Evolutionary conservation across 805 yeast species (phyloP).

Genomic region (Ogataea paraovalis): DNA sequence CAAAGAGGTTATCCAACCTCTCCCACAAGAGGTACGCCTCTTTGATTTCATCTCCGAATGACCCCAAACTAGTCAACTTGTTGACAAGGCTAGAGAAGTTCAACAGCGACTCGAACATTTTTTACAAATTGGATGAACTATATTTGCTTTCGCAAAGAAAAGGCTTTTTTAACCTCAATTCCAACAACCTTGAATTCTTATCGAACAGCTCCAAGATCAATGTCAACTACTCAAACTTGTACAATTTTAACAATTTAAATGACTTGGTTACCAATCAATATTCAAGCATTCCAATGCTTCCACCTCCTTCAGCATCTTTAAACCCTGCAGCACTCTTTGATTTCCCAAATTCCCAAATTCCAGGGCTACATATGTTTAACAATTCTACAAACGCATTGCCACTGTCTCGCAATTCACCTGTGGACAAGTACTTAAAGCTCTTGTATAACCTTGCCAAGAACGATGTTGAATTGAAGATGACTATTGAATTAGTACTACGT

Average conservation of each 20-base stretch:
- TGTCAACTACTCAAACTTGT: conserved; percentile 21
- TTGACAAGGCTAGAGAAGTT: conserved; percentile 28
- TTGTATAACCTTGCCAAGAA: conserved; percentile 29
- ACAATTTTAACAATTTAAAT: conserved; percentile 27
- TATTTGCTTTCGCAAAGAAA: conserved; percentile 30
- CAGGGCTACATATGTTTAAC: conserved; percentile 17
- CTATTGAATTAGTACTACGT: conserved; percentile 23
- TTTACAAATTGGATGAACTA: conserved; percentile 29
- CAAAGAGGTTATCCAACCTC: not conserved
- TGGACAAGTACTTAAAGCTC: conserved; percentile 25
- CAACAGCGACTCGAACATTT: conserved; percentile 23
- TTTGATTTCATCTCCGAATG: conserved; percentile 24
- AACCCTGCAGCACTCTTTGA: conserved; percentile 1
- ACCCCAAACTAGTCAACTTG: conserved; percentile 26
- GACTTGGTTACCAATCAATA: conserved; percentile 24
- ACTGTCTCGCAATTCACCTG: conserved; percentile 18
- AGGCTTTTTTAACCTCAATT: conserved; percentile 28
- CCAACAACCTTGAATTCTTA: conserved; percentile 28
- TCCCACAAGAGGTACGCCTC: conserved; percentile 24
- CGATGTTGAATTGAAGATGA: conserved; percentile 29
- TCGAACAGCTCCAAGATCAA: conserved; percentile 25
- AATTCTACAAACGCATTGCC: conserved; percentile 4
- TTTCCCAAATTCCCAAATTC: conserved; percentile 9
- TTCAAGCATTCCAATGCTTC: conserved; percentile 19
- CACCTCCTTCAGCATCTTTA: conserved; percentile 10